Evolutionary conservation across 345 rosid genomes (phyloP).

Genomic region (Melaleuca quinquenervia): DNA sequence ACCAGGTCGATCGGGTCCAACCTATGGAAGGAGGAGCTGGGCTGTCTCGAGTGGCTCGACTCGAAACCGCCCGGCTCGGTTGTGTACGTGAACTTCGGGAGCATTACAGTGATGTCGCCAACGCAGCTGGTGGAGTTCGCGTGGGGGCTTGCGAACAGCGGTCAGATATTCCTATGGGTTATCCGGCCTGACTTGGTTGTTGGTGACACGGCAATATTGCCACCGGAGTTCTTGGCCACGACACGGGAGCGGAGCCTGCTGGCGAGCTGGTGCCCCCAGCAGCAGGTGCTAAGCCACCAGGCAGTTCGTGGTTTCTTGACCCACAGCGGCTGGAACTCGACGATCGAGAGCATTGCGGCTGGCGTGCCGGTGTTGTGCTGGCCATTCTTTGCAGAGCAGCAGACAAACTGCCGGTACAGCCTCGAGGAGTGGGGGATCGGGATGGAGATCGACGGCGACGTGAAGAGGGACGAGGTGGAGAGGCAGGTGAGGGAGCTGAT

Average conservation of each 20-base stretch:
- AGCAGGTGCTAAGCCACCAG: neutral
- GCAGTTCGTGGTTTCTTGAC: neutral
- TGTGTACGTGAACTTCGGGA: neutral
- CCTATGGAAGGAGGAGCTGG: conserved; percentile 17
- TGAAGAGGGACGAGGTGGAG: neutral
- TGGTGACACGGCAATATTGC: neutral
- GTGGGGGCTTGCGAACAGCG: conserved; percentile 3
- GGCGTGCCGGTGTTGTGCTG: neutral
- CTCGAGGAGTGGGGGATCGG: neutral
- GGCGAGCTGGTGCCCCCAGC: neutral
- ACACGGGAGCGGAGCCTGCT: neutral
- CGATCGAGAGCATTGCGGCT: neutral
- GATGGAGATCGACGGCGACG: neutral
- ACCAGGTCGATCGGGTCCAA: neutral
- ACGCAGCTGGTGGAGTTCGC: conserved; percentile 17
- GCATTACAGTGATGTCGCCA: conserved; percentile 9
- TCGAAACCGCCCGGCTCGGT: conserved; percentile 8
- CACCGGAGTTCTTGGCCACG: neutral
- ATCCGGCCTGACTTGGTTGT: conserved; percentile 1
- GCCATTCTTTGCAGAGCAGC: neutral
- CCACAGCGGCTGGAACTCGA: neutral
- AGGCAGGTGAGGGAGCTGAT: neutral
- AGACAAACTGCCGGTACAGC: neutral
- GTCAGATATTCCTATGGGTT: neutral
- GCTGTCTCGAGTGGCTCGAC: conserved; percentile 17